Conservation (phyloP, 768 basidiomycete genomes). For the Astraeus odoratus region DNA sequence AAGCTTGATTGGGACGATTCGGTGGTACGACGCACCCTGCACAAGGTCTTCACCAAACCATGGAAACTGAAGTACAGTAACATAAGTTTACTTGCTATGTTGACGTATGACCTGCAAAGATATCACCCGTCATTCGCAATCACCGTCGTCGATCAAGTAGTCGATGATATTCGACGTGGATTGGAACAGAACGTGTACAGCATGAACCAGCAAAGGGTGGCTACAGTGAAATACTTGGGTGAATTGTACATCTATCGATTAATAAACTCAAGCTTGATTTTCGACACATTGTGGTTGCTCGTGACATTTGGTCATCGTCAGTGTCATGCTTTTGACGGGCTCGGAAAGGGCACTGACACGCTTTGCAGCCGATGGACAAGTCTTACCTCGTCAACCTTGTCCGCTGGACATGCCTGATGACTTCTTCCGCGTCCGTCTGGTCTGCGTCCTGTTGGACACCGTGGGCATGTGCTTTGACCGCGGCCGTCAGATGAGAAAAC, state of each 20-base stretch:
- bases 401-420: conserved; percentile 90
- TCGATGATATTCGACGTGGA: conserved; percentile 87
- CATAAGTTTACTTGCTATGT: conserved; percentile 84
- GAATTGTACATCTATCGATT: conserved; percentile 96
- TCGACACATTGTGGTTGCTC: conserved; percentile 91
- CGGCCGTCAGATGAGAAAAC: conserved; percentile 84
- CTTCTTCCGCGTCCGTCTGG: conserved; percentile 88
- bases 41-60: conserved; percentile 93
- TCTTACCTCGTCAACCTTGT: conserved; percentile 68
- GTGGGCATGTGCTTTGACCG: conserved; percentile 98
- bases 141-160: conserved; percentile 85
- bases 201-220: conserved; percentile 87
- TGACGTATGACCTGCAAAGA: conserved; percentile 90
- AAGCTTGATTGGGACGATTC: conserved; percentile 95
- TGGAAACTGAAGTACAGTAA: conserved; percentile 97
- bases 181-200: conserved; percentile 94
- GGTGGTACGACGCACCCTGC: conserved; percentile 51
- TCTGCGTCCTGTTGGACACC: conserved; percentile 89
- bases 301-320: conserved; percentile 94
- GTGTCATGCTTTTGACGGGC: conserved; percentile 26
- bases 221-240: conserved; percentile 90
- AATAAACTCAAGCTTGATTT: conserved; percentile 81
- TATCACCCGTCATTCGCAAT: conserved; percentile 89
- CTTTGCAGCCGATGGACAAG: conserved; percentile 76
- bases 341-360: conserved; percentile 5